These are phyloP conservation scores for Kuraishia borneana DNA, from an alignment of 805 yeast genomes.

Conservation along the genomic window DNA sequence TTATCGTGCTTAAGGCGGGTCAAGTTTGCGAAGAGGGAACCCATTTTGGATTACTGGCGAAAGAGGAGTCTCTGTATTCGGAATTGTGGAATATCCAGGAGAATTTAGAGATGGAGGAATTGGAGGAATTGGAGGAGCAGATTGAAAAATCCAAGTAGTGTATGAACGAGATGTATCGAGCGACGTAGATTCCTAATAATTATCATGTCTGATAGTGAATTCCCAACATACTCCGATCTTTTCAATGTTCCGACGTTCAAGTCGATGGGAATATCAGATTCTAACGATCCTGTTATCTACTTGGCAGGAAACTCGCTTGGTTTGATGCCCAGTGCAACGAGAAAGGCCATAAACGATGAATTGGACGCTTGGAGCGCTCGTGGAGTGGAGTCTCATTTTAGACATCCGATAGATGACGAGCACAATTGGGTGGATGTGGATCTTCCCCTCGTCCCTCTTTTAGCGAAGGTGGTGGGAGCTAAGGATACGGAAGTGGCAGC, in stretches of 20 bases:
- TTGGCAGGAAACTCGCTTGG: constrained; percentile 95
- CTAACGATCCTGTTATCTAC: constrained; percentile 24
- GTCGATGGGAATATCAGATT: constrained; percentile 37
- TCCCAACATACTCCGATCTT: constrained; percentile 26
- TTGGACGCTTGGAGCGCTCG: constrained; percentile 72
- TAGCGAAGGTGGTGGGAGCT: constrained; percentile 76
- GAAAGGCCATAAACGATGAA: constrained; percentile 48
- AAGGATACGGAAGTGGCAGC: constrained; percentile 66
- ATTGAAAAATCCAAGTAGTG: constrained; percentile 2
- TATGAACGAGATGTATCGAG: background rate
- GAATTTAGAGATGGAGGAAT: constrained; percentile 42
- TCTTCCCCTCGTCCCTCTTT: constrained; percentile 54
- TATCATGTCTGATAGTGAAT: constrained; percentile 9
- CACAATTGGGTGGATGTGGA: constrained; percentile 74
- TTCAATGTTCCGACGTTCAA: constrained; percentile 60
- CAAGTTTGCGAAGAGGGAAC: constrained; percentile 80
- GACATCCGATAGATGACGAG: constrained; percentile 38
- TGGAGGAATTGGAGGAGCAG: constrained; percentile 21
- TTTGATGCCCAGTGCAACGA: constrained; percentile 63
- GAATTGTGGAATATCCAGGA: constrained; percentile 93
- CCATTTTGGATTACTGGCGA: constrained; percentile 49
- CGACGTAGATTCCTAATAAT: background rate
- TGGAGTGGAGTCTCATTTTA: constrained; percentile 80
- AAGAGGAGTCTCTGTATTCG: constrained; percentile 52
- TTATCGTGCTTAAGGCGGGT: constrained; percentile 77